These are phyloP conservation scores for Colletotrichum sp. DNA, from an alignment of 2,329 filamentous ascomycete species.

Conservation along the genomic window DNA sequence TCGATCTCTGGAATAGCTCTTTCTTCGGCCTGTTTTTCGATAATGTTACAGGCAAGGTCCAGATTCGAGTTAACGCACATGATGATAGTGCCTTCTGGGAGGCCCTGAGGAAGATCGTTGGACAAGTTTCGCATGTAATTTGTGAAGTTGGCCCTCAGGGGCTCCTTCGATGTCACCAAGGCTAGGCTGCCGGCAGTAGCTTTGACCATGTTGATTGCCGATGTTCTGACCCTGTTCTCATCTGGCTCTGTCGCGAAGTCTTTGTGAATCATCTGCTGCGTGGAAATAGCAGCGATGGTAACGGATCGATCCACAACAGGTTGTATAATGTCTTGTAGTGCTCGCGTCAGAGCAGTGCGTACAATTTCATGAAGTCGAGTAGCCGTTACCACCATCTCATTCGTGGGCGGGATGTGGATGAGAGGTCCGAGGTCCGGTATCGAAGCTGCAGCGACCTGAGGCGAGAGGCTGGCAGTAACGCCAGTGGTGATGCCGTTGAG, in stretches of 20 bases:
- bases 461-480: conserved; percentile 75
- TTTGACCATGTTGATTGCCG: conserved; percentile 93
- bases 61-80: conserved; percentile 99
- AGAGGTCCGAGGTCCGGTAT: conserved; percentile 84
- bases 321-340: conserved; percentile 94
- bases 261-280: conserved; percentile 92
- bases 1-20: conserved; percentile 94
- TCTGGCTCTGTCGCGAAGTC: conserved; percentile 95
- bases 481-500: conserved; percentile 75
- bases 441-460: conserved; percentile 77
- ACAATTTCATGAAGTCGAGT: conserved; percentile 78
- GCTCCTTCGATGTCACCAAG: conserved; percentile 97
- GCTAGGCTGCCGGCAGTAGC: conserved; percentile 92
- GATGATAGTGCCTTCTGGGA: conserved; percentile 93
- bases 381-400: conserved; percentile 78
- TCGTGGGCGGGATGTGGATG: conserved; percentile 81
- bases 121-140: conserved; percentile 88
- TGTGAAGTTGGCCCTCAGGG: conserved; percentile 92
- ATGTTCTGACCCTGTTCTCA: conserved; percentile 82
- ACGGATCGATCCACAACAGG: conserved; percentile 97
- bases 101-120: conserved; percentile 74
- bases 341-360: conserved; percentile 82
- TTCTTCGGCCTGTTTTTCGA: conserved; percentile 94
- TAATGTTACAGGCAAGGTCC: conserved; percentile 89
- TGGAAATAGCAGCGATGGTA: conserved; percentile 96